phyloP scores from a whole-genome alignment of 805 yeast genomes.

The Candida pseudofarinosa region DNA sequence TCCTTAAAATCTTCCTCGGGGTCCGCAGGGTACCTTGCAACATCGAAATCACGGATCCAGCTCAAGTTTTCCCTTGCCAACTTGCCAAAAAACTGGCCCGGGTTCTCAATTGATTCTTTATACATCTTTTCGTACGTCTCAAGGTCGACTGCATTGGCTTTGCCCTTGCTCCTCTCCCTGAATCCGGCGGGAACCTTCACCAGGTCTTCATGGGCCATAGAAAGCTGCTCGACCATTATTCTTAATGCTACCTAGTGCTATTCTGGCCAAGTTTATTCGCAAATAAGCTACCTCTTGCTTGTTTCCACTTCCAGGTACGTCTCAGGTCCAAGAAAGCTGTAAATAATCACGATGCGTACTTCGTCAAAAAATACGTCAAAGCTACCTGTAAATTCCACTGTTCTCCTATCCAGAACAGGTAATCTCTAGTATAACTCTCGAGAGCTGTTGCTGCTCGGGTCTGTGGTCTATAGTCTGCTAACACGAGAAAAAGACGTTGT shows the following conservation, averaged over 20 bases:
- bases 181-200: conserved; percentile 37
- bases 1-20: conserved; percentile 46
- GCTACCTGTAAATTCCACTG: no score
- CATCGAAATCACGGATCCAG: conserved; percentile 52
- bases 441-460: no score
- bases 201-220: conserved; percentile 31
- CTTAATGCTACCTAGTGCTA: neutral
- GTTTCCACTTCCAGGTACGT: no score
- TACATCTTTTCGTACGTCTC: conserved; percentile 50
- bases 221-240: neutral
- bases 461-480: no score
- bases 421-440: no score
- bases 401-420: no score
- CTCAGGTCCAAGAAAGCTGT: no score
- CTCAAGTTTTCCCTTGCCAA: conserved; percentile 46
- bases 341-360: no score
- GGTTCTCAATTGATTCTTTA: conserved; percentile 54
- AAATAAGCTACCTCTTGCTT: no score
- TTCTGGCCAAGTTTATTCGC: no score
- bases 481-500: no score
- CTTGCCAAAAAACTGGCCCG: conserved; percentile 51
- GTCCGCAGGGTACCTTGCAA: conserved; percentile 43
- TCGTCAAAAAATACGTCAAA: no score
- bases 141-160: conserved; percentile 45
- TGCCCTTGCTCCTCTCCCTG: conserved; percentile 40